Evolutionary conservation across 371 early-diverging fungal species (phyloP).

Genomic region (Mortierella sp.): DNA sequence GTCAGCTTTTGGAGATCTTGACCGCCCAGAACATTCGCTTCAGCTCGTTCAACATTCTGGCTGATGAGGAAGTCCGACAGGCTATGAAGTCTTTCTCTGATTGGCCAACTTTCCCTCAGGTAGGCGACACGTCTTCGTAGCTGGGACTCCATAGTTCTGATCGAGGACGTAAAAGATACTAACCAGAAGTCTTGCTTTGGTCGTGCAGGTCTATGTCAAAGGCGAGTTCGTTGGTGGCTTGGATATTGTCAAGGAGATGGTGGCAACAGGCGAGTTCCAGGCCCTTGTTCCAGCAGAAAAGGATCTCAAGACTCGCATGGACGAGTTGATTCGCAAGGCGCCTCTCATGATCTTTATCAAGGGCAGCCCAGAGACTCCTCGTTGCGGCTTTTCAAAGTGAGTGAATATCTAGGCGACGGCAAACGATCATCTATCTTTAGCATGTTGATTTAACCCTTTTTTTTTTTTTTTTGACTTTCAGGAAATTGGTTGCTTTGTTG

Average conservation of each 20-base stretch:
- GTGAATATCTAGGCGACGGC: not conserved
- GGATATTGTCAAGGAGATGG: slow-evolving; percentile 91
- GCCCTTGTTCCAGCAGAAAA: slow-evolving; percentile 77
- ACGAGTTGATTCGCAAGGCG: slow-evolving; percentile 74
- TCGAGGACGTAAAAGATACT: not conserved
- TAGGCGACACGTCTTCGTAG: slow-evolving; percentile 1
- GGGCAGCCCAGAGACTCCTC: slow-evolving; percentile 87
- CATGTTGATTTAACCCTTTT: slow-evolving; percentile 7
- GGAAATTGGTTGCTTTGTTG: slow-evolving; percentile 74
- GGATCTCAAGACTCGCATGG: slow-evolving; percentile 78
- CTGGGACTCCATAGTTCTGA: not conserved
- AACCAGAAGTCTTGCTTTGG: not conserved
- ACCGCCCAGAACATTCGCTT: slow-evolving; percentile 77
- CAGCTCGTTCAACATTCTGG: slow-evolving; percentile 91
- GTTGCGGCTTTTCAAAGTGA: slow-evolving; percentile 90
- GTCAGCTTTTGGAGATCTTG: slow-evolving; percentile 78
- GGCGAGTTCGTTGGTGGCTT: slow-evolving; percentile 92
- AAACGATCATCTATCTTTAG: not conserved
- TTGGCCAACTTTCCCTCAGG: slow-evolving; percentile 95
- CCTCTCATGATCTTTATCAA: slow-evolving; percentile 96
- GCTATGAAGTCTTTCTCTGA: slow-evolving; percentile 89
- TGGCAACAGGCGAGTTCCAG: slow-evolving; percentile 83
- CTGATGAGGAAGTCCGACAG: slow-evolving; percentile 89
- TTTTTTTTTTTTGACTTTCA: slow-evolving; percentile 3
- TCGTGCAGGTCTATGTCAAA: slow-evolving; percentile 75